phyloP scores from a whole-genome alignment of 192 early-diverging fungal species.

The Podila minutissima region DNA sequence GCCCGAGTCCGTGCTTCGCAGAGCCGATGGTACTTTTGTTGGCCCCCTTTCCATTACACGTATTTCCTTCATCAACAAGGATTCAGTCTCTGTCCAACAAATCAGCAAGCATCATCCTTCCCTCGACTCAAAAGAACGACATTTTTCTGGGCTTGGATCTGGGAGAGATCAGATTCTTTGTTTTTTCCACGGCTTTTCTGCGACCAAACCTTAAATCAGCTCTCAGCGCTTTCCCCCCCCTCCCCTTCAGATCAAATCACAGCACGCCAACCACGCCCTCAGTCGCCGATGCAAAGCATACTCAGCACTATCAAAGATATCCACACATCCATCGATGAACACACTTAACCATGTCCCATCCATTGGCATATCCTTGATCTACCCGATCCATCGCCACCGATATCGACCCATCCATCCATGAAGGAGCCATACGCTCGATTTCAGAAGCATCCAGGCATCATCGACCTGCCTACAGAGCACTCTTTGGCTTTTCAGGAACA shows the following conservation, averaged over 20 bases:
- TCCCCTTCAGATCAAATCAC: neutral
- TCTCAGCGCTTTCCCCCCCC: neutral
- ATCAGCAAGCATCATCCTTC: neutral
- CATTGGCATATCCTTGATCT: conserved; percentile 14
- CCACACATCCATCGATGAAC: too few relatives aligned
- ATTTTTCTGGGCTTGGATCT: neutral
- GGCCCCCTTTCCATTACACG: neutral
- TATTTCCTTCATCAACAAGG: neutral
- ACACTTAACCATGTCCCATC: conserved; percentile 9
- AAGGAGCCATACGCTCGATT: neutral
- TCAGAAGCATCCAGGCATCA: neutral
- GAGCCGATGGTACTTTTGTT: conserved; percentile 44
- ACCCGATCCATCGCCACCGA: conserved; percentile 3
- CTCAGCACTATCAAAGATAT: too few relatives aligned
- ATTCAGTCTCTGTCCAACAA: neutral
- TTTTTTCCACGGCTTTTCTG: neutral
- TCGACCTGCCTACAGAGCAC: too few relatives aligned
- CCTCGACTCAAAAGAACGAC: neutral
- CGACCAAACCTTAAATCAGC: neutral
- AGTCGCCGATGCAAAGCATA: too few relatives aligned
- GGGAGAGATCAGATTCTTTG: neutral
- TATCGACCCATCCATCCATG: neutral
- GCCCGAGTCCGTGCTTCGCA: conserved; percentile 54
- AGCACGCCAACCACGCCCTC: neutral
- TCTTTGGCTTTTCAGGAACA: neutral